Conservation (phyloP, 2,329 filamentous ascomycete species). For the Mariannaea sp. region DNA sequence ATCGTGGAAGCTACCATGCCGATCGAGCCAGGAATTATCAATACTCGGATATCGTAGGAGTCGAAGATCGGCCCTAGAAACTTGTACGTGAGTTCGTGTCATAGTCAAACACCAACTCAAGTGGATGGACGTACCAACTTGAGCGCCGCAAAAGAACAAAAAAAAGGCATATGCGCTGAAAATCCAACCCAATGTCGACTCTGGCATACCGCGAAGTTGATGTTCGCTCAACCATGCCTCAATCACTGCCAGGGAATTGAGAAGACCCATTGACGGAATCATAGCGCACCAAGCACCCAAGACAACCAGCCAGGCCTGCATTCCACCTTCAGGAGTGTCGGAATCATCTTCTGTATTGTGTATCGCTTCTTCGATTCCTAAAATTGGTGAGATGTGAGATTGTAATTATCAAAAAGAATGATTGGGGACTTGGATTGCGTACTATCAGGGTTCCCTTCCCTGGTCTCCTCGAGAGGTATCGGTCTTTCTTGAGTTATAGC, state of each 20-base stretch:
- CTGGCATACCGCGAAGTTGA: conserved; percentile 62
- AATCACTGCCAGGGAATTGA: conserved; percentile 69
- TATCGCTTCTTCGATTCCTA: no score
- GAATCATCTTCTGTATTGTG: no score
- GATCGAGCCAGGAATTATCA: background rate
- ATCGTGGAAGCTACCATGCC: conserved; percentile 5
- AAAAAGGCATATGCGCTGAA: conserved; percentile 73
- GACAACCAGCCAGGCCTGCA: conserved; percentile 71
- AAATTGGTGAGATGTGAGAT: no score
- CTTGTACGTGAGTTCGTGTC: background rate
- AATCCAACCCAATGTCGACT: conserved; percentile 67
- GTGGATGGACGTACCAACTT: conserved; percentile 53
- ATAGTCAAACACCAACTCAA: background rate
- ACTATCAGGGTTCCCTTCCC: no score
- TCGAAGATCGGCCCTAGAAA: conserved; percentile 10
- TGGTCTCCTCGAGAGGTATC: no score
- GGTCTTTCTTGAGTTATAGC: no score
- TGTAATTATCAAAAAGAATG: no score
- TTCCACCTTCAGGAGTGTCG: conserved; percentile 74
- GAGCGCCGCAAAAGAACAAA: conserved; percentile 71
- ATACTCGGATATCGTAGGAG: background rate
- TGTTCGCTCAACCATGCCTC: conserved; percentile 67
- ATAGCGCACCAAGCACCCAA: conserved; percentile 71
- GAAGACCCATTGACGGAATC: conserved; percentile 66
- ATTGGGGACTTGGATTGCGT: no score